phyloP scores from a whole-genome alignment of 1,284 basidiomycete genomes.

The Tylopilus sp. region DNA sequence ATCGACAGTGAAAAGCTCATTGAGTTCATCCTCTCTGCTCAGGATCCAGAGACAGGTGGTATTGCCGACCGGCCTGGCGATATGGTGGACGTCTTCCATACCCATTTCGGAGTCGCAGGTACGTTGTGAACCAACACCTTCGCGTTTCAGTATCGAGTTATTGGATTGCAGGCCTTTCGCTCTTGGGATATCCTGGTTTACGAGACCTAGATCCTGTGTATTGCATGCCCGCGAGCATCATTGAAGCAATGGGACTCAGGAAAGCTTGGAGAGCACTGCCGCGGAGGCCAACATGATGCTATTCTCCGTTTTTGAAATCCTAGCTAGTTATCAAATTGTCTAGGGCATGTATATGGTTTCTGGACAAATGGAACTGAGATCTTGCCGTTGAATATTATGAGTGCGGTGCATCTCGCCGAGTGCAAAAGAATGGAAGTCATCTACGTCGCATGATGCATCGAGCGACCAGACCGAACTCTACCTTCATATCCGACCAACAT shows the following conservation, averaged over 20 bases:
- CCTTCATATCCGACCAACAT: conserved; percentile 16
- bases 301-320: conserved; percentile 10
- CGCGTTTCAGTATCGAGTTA: background rate
- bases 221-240: conserved; percentile 91
- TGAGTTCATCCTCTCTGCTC: conserved; percentile 87
- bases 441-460: conserved; percentile 7
- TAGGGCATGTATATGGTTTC: background rate
- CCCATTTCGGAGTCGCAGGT: conserved; percentile 94
- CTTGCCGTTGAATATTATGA: conserved; percentile 12
- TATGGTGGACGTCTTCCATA: conserved; percentile 97
- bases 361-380: background rate
- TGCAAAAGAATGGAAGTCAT: conserved; percentile 34
- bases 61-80: conserved; percentile 96
- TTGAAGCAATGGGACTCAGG: conserved; percentile 71
- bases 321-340: conserved; percentile 16
- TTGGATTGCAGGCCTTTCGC: conserved; percentile 75
- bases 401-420: conserved; percentile 17
- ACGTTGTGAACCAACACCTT: conserved; percentile 31
- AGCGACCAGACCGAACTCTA: conserved; percentile 1
- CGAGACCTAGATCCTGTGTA: conserved; percentile 93
- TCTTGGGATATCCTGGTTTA: conserved; percentile 90
- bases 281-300: conserved; percentile 36
- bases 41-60: conserved; percentile 93
- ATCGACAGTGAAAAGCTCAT: conserved; percentile 89
- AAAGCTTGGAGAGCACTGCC: conserved; percentile 77